Evolutionary conservation across 768 basidiomycete genomes (phyloP), one percentile per base, ranked within the genome.

Genomic region (Mycena rebaudengoi): DNA sequence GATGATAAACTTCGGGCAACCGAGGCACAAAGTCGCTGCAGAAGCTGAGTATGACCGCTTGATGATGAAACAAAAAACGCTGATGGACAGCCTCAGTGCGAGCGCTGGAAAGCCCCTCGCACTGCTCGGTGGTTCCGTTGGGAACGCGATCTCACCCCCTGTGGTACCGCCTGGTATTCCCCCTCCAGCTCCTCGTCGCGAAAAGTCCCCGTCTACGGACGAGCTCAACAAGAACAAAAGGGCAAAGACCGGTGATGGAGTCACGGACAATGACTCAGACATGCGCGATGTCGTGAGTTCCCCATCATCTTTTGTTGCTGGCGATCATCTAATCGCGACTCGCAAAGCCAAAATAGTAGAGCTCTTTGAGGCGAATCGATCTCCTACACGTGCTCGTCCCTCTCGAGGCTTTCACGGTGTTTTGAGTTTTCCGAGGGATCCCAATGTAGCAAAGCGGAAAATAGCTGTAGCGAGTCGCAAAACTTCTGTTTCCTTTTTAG

Each of bases 381-480:
- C 18, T n/a, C 0, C 7, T 11, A 16, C 48, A 1, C 40, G 58
- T 59, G 57, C 29, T 35, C 33, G 23, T 37, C 58, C 48, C 30
- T 12, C 3, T 0, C n/a, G 48, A 48, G 57, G 20, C 12, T 59
- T 59, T 43, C 57, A 59, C 33, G 57, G 57, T 32, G 57, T 59
- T 14, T 20, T 59, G 28, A 51, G 58, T 40, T 60, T 60, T 35
- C 48, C 18, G 29, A 16, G 29, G 0, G 21, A 30, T n/a, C 29
- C 41, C 2, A 23, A 11, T 32, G 57, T 46, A 33, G 57, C 48
- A 46, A 49, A 29, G 26, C 30, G n/a, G 41, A 25, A 37, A 60
- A n/a, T 13, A 49, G 26, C 20, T 44, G 20, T 44, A 60, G 21
- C 50, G 59, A 60, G 59, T 44, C 50, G 50, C 59, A 44, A 50